These are phyloP conservation scores for Calonectria henricotiae DNA, from an alignment of 2,329 filamentous ascomycete species.

Conservation along the genomic window DNA sequence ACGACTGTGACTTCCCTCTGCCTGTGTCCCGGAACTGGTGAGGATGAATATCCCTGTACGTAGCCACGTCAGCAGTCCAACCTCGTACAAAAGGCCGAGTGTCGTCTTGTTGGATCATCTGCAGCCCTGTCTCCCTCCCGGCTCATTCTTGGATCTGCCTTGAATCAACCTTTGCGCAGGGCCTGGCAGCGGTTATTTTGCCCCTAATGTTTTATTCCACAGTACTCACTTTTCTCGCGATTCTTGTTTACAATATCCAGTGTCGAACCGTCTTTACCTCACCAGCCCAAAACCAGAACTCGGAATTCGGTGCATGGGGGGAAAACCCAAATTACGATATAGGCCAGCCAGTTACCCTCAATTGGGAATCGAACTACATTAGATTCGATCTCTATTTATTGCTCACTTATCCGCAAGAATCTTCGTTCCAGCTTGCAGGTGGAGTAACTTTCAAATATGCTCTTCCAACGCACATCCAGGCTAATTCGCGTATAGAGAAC, in stretches of 20 bases:
- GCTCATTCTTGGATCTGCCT: not conserved
- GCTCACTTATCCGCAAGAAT: not conserved
- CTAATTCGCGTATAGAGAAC: not conserved
- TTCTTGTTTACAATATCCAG: not conserved
- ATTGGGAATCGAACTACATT: not conserved
- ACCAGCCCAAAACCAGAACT: not conserved
- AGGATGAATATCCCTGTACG: not conserved
- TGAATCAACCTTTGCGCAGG: not conserved
- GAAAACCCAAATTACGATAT: conserved; percentile 15
- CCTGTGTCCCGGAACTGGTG: not conserved
- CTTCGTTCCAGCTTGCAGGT: conserved; percentile 16
- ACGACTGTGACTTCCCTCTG: not conserved
- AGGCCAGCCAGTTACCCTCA: not conserved
- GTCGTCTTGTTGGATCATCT: not conserved
- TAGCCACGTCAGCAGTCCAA: conserved; percentile 5
- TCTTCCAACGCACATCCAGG: not conserved
- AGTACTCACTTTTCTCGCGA: not conserved
- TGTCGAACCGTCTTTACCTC: not conserved
- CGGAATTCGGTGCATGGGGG: not conserved
- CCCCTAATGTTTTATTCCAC: not conserved
- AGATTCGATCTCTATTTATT: conserved; percentile 12
- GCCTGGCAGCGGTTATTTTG: not conserved
- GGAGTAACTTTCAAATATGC: too few species aligned
- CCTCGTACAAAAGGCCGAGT: conserved; percentile 16
- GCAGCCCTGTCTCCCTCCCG: conserved; percentile 3